Conservation (phyloP, 106 monocot species). For the Acanthochlamys bracteata region DNA sequence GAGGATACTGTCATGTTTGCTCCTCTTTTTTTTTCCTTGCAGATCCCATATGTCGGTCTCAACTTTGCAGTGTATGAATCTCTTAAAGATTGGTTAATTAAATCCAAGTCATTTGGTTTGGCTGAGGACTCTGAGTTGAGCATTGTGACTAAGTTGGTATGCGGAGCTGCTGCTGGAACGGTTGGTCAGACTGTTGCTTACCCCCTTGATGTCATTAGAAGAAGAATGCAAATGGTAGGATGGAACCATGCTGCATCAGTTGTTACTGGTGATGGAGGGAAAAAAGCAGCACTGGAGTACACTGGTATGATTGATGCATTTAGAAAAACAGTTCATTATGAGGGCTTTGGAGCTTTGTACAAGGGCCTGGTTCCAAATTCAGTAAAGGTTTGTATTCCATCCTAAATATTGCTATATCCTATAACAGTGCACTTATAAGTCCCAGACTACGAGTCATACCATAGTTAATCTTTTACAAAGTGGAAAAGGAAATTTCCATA, state of each 20-base stretch:
- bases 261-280: slow-evolving; percentile 37
- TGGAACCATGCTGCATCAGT: slow-evolving; percentile 77
- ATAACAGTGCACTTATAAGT: not conserved
- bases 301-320: slow-evolving; percentile 89
- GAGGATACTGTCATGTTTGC: not conserved
- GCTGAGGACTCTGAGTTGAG: slow-evolving; percentile 50
- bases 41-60: slow-evolving; percentile 87
- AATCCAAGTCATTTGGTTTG: slow-evolving; percentile 43
- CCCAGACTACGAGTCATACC: not conserved
- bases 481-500: not conserved
- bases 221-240: slow-evolving; percentile 91
- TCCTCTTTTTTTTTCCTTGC: slow-evolving; percentile 11
- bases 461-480: not conserved
- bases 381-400: slow-evolving; percentile 47
- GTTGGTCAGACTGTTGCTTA: slow-evolving; percentile 86
- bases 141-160: slow-evolving; percentile 53
- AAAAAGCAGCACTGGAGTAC: slow-evolving; percentile 43
- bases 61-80: slow-evolving; percentile 90
- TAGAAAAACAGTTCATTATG: slow-evolving; percentile 64
- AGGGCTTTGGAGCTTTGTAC: slow-evolving; percentile 79
- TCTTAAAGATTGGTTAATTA: slow-evolving; percentile 70
- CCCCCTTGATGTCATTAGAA: slow-evolving; percentile 79
- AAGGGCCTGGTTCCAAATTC: slow-evolving; percentile 85
- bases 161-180: slow-evolving; percentile 74
- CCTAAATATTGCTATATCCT: not conserved